Conservation (phyloP, 495 filamentous ascomycete genomes). For the Cercophora scortea region DNA sequence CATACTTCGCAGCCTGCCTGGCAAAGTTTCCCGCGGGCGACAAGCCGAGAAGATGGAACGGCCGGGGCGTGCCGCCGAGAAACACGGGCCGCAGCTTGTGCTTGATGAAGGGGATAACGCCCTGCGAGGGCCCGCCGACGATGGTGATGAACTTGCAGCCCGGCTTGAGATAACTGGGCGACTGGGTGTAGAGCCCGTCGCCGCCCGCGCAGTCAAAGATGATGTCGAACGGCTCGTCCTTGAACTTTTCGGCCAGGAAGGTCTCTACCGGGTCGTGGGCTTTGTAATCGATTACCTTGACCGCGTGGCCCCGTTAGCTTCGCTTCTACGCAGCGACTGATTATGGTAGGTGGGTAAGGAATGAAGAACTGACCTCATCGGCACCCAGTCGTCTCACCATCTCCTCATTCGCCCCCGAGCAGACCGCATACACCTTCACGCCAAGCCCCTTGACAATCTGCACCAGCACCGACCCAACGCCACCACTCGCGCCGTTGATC, state of each 20-base stretch:
- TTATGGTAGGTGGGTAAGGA: too few species aligned
- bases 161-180: conserved; percentile 27
- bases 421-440: conserved; percentile 25
- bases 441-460: conserved; percentile 29
- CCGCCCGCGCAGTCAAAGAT: conserved; percentile 33
- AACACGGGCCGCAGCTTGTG: conserved; percentile 25
- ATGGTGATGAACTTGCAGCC: conserved; percentile 31
- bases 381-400: conserved; percentile 29
- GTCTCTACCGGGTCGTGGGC: conserved; percentile 16
- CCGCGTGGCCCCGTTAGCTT: neutral
- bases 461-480: conserved; percentile 31
- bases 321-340: neutral
- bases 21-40: conserved; percentile 15
- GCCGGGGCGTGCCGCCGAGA: conserved; percentile 30
- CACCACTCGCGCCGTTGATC: conserved; percentile 39
- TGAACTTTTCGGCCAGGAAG: conserved; percentile 18
- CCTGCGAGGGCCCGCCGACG: conserved; percentile 21
- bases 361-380: conserved; percentile 23
- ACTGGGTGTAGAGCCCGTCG: conserved; percentile 22
- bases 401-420: conserved; percentile 21
- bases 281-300: conserved; percentile 31
- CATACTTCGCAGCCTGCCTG: conserved; percentile 16
- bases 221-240: conserved; percentile 25
- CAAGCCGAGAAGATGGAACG: conserved; percentile 26
- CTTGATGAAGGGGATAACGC: conserved; percentile 19